Percentiles rank a stretch among this genome's conserved stretches.
phyloP scores from a whole-genome alignment of 2,329 filamentous ascomycete genomes.

The Botrytis paeoniae region DNA sequence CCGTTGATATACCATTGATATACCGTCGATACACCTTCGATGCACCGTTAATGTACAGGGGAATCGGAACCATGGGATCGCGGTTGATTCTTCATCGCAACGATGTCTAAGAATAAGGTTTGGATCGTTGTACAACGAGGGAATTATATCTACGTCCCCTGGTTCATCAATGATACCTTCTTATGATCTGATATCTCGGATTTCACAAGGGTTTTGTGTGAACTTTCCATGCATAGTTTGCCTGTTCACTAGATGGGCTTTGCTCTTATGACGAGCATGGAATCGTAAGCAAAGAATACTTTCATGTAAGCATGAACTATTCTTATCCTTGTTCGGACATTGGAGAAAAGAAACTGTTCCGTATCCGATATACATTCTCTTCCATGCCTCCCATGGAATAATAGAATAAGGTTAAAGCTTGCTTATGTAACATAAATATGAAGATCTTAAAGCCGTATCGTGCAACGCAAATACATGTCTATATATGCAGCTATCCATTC shows the following conservation, averaged over 20 bases:
- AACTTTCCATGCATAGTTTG: background rate
- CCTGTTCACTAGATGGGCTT: background rate
- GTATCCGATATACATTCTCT: background rate
- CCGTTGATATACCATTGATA: background rate
- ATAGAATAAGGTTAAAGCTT: background rate
- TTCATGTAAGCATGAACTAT: background rate
- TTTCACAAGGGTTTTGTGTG: background rate
- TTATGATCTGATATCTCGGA: background rate
- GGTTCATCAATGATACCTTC: background rate
- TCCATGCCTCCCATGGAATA: background rate
- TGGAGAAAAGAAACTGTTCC: background rate
- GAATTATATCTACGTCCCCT: background rate
- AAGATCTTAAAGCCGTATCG: background rate
- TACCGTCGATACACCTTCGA: too few species aligned
- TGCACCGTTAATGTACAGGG: too few species aligned
- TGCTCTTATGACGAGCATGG: background rate
- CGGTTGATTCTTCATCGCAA: background rate
- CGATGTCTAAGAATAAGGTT: background rate
- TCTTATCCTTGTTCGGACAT: background rate
- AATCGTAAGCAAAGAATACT: background rate
- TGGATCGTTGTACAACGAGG: background rate
- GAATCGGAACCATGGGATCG: background rate
- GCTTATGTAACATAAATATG: background rate
- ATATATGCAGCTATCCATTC: background rate
- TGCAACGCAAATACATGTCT: background rate